Evolutionary conservation across 2,329 filamentous ascomycete genomes (phyloP).

Genomic region (Truncatella angustata): DNA sequence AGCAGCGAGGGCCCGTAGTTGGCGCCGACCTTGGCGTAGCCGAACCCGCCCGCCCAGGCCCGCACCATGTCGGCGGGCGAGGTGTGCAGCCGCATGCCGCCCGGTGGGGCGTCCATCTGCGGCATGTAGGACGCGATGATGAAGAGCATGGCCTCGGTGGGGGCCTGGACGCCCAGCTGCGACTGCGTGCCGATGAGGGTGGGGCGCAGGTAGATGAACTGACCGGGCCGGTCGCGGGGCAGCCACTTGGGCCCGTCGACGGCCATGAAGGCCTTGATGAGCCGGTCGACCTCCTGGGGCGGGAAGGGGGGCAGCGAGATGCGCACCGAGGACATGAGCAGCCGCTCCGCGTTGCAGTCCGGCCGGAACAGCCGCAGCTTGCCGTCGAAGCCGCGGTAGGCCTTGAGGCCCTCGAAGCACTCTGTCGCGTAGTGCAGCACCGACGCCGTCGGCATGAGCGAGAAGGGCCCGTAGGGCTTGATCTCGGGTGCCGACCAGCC

Average conservation of each 20-base stretch:
- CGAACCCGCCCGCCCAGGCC: slow-evolving; percentile 91
- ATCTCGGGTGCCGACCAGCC: slow-evolving; percentile 68
- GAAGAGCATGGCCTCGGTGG: slow-evolving; percentile 84
- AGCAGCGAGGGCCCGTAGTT: slow-evolving; percentile 87
- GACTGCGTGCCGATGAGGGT: slow-evolving; percentile 82
- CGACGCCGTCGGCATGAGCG: slow-evolving; percentile 66
- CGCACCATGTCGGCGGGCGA: slow-evolving; percentile 79
- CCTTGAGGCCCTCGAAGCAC: slow-evolving; percentile 72
- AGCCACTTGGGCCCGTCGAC: slow-evolving; percentile 79
- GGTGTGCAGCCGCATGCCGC: slow-evolving; percentile 73
- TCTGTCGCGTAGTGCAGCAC: slow-evolving; percentile 75
- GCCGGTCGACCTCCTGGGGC: slow-evolving; percentile 59
- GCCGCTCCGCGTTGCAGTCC: slow-evolving; percentile 58
- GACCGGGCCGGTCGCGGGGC: slow-evolving; percentile 63
- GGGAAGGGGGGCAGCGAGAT: slow-evolving; percentile 66
- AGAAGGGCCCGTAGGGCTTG: slow-evolving; percentile 63
- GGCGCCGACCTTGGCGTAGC: slow-evolving; percentile 87
- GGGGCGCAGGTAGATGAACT: slow-evolving; percentile 81
- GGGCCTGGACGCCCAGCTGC: slow-evolving; percentile 77
- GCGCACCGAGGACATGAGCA: slow-evolving; percentile 45
- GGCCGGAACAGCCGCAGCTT: slow-evolving; percentile 67
- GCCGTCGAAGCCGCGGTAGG: slow-evolving; percentile 68
- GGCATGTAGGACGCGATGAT: slow-evolving; percentile 70
- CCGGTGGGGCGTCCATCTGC: slow-evolving; percentile 46
- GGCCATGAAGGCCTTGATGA: slow-evolving; percentile 65